A percentile compares a stretch with the other conserved stretches of the same genome.
These are phyloP conservation scores for Trichomonascaceae sp. DNA, from an alignment of 1,139 yeast genomes.

Conservation along the genomic window DNA sequence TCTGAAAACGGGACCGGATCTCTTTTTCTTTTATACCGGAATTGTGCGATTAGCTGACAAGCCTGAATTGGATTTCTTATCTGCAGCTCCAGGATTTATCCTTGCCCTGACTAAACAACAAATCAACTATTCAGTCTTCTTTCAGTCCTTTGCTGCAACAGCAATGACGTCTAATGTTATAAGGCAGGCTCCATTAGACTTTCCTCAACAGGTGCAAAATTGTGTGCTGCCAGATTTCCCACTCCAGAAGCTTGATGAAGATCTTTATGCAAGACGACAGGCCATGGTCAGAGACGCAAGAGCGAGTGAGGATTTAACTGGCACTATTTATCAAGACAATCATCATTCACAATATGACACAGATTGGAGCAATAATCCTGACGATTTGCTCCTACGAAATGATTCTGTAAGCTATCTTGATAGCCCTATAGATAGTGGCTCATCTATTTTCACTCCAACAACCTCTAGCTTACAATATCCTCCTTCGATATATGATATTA, in stretches of 20 bases:
- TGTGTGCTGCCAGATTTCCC: background rate
- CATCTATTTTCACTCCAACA: background rate
- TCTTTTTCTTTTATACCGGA: slow-evolving; percentile 6
- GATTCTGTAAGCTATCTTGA: background rate
- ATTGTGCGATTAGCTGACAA: slow-evolving; percentile 3
- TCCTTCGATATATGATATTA: background rate
- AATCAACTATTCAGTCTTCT: background rate
- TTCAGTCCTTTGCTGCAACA: slow-evolving; percentile 1
- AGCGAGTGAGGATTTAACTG: background rate
- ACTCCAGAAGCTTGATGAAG: background rate
- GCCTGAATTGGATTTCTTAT: background rate
- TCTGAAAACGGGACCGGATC: slow-evolving; percentile 12
- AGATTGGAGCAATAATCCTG: background rate
- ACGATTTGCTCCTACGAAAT: background rate
- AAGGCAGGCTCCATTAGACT: background rate
- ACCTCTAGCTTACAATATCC: background rate
- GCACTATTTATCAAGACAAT: background rate
- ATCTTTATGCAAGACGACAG: background rate
- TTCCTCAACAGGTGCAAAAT: background rate
- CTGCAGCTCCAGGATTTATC: slow-evolving; percentile 3
- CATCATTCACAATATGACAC: background rate
- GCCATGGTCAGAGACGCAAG: background rate
- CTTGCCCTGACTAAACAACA: slow-evolving; percentile 3
- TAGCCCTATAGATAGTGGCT: background rate
- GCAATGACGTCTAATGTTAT: slow-evolving; percentile 11